Evolutionary conservation across 2,329 filamentous ascomycete species (phyloP).

Genomic region (Aspergillus brasiliensis): DNA sequence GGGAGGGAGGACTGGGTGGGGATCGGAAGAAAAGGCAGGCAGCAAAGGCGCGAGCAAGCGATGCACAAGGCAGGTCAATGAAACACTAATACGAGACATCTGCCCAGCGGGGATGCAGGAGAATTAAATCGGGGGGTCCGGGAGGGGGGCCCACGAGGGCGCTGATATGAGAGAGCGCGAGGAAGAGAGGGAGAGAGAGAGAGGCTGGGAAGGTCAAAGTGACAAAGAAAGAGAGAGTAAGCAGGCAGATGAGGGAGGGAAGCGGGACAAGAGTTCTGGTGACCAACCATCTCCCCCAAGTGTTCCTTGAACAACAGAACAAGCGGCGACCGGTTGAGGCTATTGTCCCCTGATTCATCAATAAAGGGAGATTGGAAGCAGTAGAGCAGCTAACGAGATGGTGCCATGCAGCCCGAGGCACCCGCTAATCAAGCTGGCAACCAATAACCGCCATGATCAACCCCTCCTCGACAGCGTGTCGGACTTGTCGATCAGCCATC

Average conservation of each 20-base stretch:
- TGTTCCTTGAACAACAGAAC: neutral
- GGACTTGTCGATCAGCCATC: constrained; percentile 19
- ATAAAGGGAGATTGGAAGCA: too few relatives aligned
- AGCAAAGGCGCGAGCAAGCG: neutral
- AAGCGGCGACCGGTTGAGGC: neutral
- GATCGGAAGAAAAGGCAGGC: constrained; percentile 1
- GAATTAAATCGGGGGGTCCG: neutral
- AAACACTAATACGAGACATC: constrained; percentile 3
- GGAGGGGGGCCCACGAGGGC: neutral
- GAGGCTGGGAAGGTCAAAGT: constrained; percentile 1
- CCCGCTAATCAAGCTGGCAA: neutral
- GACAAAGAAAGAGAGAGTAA: constrained; percentile 4
- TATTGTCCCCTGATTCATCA: too few relatives aligned
- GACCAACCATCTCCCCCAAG: constrained; percentile 3
- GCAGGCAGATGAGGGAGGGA: neutral
- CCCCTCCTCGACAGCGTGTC: constrained; percentile 20
- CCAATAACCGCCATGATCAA: neutral
- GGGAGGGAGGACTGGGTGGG: neutral
- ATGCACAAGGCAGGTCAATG: neutral
- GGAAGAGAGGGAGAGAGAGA: neutral
- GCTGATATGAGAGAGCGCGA: neutral
- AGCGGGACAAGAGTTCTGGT: neutral
- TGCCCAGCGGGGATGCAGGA: neutral
- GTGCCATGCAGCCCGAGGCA: neutral
- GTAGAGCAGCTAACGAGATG: neutral